These are phyloP conservation scores for Quercus cerris DNA, from an alignment of 306 rosid species.

Conservation along the genomic window DNA sequence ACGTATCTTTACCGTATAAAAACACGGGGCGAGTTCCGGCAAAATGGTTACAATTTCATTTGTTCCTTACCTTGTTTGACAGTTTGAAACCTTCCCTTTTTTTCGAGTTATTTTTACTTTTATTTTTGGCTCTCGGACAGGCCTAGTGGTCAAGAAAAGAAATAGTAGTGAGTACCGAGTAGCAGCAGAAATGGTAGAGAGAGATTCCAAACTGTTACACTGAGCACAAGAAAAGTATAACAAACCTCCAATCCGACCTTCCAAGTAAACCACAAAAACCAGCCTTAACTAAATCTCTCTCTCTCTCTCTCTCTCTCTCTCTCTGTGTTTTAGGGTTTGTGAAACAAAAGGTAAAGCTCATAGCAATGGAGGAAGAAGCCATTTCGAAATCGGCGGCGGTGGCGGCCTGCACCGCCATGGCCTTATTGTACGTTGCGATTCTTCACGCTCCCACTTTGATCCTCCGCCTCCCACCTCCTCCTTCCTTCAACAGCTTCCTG, in stretches of 20 bases:
- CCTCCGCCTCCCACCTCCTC: conserved; percentile 76
- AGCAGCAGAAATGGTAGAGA: neutral
- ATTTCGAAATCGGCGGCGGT: conserved; percentile 48
- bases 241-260: too few species aligned
- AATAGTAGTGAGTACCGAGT: neutral
- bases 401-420: conserved; percentile 55
- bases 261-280: neutral
- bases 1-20: too few species aligned
- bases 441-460: conserved; percentile 76
- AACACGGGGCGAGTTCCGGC: too few species aligned
- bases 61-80: too few species aligned
- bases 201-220: neutral
- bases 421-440: conserved; percentile 61
- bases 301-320: neutral
- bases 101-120: too few species aligned
- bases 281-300: neutral
- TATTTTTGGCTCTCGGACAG: too few species aligned
- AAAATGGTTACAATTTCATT: too few species aligned
- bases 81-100: too few species aligned
- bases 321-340: neutral
- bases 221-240: neutral
- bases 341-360: neutral
- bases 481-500: conserved; percentile 56
- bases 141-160: neutral
- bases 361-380: conserved; percentile 48